These are phyloP conservation scores for Stephania cephalantha DNA, from an alignment of 164 flowering plant species.

Conservation along the genomic window DNA sequence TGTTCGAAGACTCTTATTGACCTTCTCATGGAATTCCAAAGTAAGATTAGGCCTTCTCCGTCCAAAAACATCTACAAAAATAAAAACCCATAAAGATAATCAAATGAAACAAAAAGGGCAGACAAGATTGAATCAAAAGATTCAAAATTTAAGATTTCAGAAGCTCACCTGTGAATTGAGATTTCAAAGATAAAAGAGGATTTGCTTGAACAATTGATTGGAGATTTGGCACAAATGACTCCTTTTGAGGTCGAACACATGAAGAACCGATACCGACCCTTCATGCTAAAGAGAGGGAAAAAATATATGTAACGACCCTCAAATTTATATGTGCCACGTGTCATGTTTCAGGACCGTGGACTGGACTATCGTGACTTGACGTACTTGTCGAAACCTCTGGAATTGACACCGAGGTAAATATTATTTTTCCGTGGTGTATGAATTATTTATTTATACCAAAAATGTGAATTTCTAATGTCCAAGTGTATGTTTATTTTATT, in stretches of 20 bases:
- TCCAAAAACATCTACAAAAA: constrained; percentile 33
- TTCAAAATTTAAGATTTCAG: neutral
- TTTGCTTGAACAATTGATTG: constrained; percentile 49
- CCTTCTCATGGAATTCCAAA: constrained; percentile 51
- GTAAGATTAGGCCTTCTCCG: constrained; percentile 36
- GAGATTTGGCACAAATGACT: constrained; percentile 24
- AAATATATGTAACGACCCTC: too few species aligned
- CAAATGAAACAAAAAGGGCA: neutral
- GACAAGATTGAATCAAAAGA: neutral
- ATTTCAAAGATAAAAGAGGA: constrained; percentile 48
- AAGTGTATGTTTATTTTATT: too few species aligned
- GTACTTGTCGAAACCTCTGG: too few species aligned
- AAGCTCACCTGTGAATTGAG: constrained; percentile 42
- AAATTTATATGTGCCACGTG: too few species aligned
- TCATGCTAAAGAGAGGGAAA: too few species aligned
- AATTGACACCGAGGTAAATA: too few species aligned
- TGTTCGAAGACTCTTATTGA: constrained; percentile 11
- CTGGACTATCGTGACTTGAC: too few species aligned
- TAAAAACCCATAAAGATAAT: neutral
- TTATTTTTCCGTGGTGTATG: too few species aligned
- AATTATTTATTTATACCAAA: too few species aligned
- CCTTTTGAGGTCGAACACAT: constrained; percentile 23
- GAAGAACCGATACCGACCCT: constrained; percentile 19
- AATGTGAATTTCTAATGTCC: too few species aligned
- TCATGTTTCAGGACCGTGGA: too few species aligned